Evolutionary conservation across 306 rosid genomes (phyloP).

Genomic region (Benincasa hispida): DNA sequence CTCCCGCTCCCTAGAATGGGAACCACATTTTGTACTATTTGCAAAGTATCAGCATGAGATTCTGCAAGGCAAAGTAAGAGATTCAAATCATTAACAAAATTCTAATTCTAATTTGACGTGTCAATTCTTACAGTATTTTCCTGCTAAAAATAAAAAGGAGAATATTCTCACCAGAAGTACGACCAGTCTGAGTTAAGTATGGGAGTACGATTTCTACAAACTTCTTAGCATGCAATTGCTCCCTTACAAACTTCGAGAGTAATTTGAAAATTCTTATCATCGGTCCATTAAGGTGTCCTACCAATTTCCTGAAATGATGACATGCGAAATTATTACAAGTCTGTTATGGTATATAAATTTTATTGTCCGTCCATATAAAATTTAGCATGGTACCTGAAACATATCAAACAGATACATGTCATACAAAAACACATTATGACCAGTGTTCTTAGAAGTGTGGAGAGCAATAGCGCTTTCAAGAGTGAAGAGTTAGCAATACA

Average conservation of each 20-base stretch:
- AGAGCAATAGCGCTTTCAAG: neutral
- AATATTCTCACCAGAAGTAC: constrained; percentile 41
- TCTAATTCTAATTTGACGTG: neutral
- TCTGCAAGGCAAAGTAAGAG: constrained; percentile 32
- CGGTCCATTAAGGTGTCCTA: constrained; percentile 61
- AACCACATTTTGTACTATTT: constrained; percentile 43
- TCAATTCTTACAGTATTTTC: neutral
- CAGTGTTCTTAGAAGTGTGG: neutral
- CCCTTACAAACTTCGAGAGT: constrained; percentile 51
- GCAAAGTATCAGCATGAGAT: constrained; percentile 40
- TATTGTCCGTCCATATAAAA: neutral
- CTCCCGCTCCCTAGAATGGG: constrained; percentile 45
- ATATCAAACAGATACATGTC: neutral
- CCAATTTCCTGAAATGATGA: constrained; percentile 48
- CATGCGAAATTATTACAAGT: neutral
- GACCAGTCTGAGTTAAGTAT: constrained; percentile 36
- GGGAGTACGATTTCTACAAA: constrained; percentile 61
- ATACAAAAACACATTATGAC: neutral
- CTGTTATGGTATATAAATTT: neutral
- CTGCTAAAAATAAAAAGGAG: neutral
- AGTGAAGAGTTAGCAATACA: too few relatives aligned
- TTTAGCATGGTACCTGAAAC: neutral
- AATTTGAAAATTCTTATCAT: constrained; percentile 50
- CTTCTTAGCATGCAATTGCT: constrained; percentile 37
- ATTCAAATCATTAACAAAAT: constrained; percentile 12